Evolutionary conservation across 768 basidiomycete species (phyloP).

Genomic region (Lentinula guzmanii): DNA sequence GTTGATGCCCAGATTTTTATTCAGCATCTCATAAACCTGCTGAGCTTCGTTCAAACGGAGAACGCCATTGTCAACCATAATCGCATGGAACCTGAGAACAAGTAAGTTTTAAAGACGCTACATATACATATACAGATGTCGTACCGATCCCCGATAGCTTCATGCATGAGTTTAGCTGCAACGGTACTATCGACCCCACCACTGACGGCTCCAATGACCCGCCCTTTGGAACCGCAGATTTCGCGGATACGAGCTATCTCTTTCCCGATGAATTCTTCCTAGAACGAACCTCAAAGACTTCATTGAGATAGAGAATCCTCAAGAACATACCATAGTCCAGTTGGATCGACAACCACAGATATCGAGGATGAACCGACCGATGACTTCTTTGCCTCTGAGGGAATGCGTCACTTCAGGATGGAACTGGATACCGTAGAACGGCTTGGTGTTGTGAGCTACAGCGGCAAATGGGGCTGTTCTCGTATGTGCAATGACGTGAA

Average conservation of each 20-base stretch:
- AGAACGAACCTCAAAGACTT: conserved; percentile 6
- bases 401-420: conserved; percentile 98
- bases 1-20: conserved; percentile 90
- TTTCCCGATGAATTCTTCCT: conserved; percentile 98
- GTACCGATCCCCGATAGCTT: conserved; percentile 95
- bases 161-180: conserved; percentile 98
- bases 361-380: conserved; percentile 75
- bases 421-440: conserved; percentile 96
- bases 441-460: conserved; percentile 83
- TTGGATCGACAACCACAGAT: conserved; percentile 77
- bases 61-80: conserved; percentile 99
- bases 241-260: conserved; percentile 91
- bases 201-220: conserved; percentile 96
- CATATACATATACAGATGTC: conserved; percentile 7
- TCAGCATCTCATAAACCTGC: conserved; percentile 92
- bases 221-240: conserved; percentile 90
- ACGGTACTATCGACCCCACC: conserved; percentile 98
- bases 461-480: conserved; percentile 88
- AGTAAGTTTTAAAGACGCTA: background rate
- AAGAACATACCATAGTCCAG: conserved; percentile 84
- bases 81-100: conserved; percentile 82
- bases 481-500: conserved; percentile 86
- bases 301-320: conserved; percentile 7
- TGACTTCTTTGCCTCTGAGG: conserved; percentile 82
- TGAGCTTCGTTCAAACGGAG: conserved; percentile 85